Evolutionary conservation across 225 moss, liverwort and hornwort species (phyloP), one percentile per base, ranked within the genome.

Genomic region (Polytrichum formosum): DNA sequence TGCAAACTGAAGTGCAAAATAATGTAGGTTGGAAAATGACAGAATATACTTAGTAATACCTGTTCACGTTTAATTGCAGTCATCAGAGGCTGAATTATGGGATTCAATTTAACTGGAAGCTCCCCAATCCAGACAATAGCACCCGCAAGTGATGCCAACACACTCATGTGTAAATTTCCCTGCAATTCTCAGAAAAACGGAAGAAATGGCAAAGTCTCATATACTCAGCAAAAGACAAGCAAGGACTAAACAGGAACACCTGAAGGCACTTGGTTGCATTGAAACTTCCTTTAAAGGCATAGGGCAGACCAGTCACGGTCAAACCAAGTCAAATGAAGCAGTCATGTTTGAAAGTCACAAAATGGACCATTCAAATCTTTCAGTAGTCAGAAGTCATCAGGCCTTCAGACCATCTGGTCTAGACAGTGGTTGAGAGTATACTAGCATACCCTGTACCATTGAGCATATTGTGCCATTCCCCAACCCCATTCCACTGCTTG

Each of bases 91-190:
- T 95, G 94, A 68, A 95, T 95, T 7, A 95, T 83, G 61, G 94
- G 94, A 63, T 95, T 95, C 23, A 95, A 87, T 70, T 92, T 95
- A 23, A 84, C 80, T 27, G 94, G 89, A 55, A 95, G 92, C 73
- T 85, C 90, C 55, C 91, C 85, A 87, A 95, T 92, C 94, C 94
- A 95, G 54, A 95, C 94, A 75, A 95, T 87, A 75, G 94, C 94
- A 71, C 94, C 90, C 65, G 94, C 94, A 64, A 95, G 80, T 81
- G 92, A 92, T 75, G 94, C 92, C 67, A 92, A 63, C 56, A 95
- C 94, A 73, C 92, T 95, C 68, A 90, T 82, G 70, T 95, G 94
- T 29, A 95, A 70, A 78, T 95, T 95, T 54, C 84, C 87, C 94
- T 95, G 90, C 78, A 30, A 30, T 30, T 30, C 30, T 30, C 30